phyloP scores from a whole-genome alignment of 2,329 filamentous ascomycete species.

The Paecilomyces dactylethromorphus region DNA sequence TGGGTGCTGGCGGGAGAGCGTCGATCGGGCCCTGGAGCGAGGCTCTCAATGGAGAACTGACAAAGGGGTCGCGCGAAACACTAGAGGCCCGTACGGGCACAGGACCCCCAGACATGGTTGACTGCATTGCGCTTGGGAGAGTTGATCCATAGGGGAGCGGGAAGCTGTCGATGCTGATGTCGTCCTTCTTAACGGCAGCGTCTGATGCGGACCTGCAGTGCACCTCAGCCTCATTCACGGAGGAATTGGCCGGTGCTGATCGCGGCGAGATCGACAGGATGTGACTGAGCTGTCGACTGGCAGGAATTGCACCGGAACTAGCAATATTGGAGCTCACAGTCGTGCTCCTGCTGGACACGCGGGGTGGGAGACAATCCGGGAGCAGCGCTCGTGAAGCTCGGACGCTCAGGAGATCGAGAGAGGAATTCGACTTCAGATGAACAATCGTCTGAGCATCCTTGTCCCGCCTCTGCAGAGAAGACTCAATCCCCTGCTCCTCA shows the following conservation, averaged over 20 bases:
- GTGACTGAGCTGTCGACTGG: constrained; percentile 4
- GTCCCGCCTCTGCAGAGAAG: not conserved
- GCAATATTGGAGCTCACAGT: constrained; percentile 8
- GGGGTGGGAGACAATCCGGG: constrained; percentile 25
- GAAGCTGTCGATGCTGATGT: not conserved
- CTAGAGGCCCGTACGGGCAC: constrained; percentile 3
- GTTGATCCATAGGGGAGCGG: not conserved
- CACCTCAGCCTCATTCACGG: not conserved
- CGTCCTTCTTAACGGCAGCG: not conserved
- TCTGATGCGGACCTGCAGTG: not conserved
- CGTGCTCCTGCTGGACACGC: constrained; percentile 21
- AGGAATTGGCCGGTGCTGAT: not conserved
- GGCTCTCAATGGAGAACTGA: not conserved
- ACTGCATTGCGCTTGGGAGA: not conserved
- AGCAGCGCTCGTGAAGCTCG: constrained; percentile 14
- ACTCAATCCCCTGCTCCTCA: not conserved
- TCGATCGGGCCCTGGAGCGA: constrained; percentile 12
- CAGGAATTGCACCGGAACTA: constrained; percentile 5
- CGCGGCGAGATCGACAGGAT: not conserved
- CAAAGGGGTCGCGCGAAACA: constrained; percentile 1
- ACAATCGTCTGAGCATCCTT: not conserved
- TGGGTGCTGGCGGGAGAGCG: constrained; percentile 29
- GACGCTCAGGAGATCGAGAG: not conserved
- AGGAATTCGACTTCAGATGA: not conserved
- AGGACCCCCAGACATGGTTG: constrained; percentile 4